phyloP scores from a whole-genome alignment of 2,329 filamentous ascomycete species.

The Aspergillus clavatus region DNA sequence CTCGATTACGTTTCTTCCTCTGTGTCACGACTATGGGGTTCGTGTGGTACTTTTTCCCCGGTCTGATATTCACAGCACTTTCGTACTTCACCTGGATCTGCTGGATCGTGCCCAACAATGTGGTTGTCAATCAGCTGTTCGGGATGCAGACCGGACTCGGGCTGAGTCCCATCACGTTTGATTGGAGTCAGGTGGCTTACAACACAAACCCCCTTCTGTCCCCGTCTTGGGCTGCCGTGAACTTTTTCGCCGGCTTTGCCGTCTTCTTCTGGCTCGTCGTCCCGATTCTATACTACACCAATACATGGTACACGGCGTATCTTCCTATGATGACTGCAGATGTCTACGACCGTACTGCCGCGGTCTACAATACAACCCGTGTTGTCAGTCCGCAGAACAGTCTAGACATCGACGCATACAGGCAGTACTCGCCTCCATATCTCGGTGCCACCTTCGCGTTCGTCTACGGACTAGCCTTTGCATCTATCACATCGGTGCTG shows the following conservation, averaged over 20 bases:
- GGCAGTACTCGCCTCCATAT: slow-evolving; percentile 60
- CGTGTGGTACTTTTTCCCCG: slow-evolving; percentile 51
- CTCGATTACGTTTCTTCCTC: slow-evolving; percentile 36
- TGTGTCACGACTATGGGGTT: slow-evolving; percentile 29
- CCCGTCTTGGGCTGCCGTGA: slow-evolving; percentile 27
- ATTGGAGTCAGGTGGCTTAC: slow-evolving; percentile 33
- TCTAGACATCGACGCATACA: slow-evolving; percentile 57
- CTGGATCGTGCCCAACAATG: slow-evolving; percentile 48
- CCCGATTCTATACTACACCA: slow-evolving; percentile 42
- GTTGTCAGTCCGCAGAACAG: slow-evolving; percentile 51
- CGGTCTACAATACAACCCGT: slow-evolving; percentile 53
- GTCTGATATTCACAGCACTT: slow-evolving; percentile 46
- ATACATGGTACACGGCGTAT: slow-evolving; percentile 51
- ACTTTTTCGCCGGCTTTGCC: slow-evolving; percentile 28
- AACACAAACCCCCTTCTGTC: slow-evolving; percentile 33
- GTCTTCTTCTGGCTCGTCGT: slow-evolving; percentile 27
- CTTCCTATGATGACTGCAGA: slow-evolving; percentile 55
- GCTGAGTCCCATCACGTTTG: slow-evolving; percentile 29
- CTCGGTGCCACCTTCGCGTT: slow-evolving; percentile 54
- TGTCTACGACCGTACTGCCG: slow-evolving; percentile 58
- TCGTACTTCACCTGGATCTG: slow-evolving; percentile 47
- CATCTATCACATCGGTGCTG: slow-evolving; percentile 53
- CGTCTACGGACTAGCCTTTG: slow-evolving; percentile 57
- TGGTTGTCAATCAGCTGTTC: slow-evolving; percentile 46
- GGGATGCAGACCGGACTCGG: slow-evolving; percentile 32